A percentile compares a stretch with the other conserved stretches of the same genome.
phyloP scores from a whole-genome alignment of 2,329 filamentous ascomycete genomes.

The Sporothrix variecibatus region DNA sequence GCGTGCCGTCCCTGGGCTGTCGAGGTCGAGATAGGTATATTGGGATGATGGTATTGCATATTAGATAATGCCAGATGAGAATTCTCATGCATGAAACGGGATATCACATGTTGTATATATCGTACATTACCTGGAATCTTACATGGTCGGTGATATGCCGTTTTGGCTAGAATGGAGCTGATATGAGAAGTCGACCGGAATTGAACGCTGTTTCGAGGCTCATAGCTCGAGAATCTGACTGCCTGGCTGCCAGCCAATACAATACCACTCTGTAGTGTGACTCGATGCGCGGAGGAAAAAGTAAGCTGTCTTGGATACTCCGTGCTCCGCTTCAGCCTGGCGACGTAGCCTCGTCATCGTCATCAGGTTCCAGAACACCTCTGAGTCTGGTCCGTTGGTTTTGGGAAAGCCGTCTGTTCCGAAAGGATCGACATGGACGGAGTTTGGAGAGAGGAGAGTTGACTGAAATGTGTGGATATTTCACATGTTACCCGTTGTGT shows the following conservation, averaged over 20 bases:
- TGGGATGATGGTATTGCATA: not conserved
- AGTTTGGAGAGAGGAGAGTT: not conserved
- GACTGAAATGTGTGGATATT: not conserved
- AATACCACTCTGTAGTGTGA: not conserved
- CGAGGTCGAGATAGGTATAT: not conserved
- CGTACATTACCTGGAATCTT: not conserved
- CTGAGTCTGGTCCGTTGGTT: not conserved
- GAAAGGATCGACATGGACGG: not conserved
- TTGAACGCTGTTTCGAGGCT: not conserved
- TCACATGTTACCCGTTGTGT: not conserved
- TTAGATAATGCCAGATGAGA: not conserved
- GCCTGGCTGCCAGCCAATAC: not conserved
- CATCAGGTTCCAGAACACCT: not conserved
- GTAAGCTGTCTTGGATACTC: not conserved
- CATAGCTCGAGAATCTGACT: not conserved
- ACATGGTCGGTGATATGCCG: not conserved
- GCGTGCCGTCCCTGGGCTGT: not conserved
- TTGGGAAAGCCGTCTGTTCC: not conserved
- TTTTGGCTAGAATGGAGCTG: not conserved
- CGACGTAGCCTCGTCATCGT: not conserved
- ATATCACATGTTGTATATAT: not conserved
- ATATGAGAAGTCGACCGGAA: not conserved
- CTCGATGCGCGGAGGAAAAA: not conserved
- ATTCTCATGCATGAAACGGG: not conserved
- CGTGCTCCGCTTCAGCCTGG: constrained; percentile 2